Base-by-base conservation (phyloP, 768 basidiomycete genomes). In the Suillus subalutaceus region DNA sequence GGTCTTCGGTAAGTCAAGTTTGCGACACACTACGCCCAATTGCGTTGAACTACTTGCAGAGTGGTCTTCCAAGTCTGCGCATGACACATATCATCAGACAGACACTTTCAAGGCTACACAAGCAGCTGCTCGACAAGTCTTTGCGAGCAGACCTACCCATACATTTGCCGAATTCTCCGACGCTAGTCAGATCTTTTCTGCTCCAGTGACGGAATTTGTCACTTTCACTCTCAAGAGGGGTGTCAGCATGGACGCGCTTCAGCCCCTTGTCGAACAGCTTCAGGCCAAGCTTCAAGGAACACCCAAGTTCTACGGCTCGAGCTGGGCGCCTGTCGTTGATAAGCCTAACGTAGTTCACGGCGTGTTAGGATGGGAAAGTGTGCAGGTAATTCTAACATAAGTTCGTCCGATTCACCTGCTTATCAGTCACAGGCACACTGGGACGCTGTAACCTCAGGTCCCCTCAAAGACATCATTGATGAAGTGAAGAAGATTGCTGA, bases 321-420 rank as follows among this genome's bases (percentile, higher is more conserved):
- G 76, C 63, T 77, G 76, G 76, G 74, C 66, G 0, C 64, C n/a
- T 26, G 35, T 76, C 59, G 55, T 69, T 23, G 70, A 63, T 55
- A 68, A 70, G 53, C n/a, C 70, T 23, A 61, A 65, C 10, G 67
- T 69, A 2, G 73, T 73, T 55, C 43, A 76, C 55, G 77, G 77
- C 20, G 70, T 79, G 35, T 67, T 81, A 41, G 80, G 80, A 13
- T 81, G 80, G 80, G 73, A 78, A 57, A 79, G 66, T 20, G 76
- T 79, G 6, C 43, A 77, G 61, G 80, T 77, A 40, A 61, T 72
- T 68, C 12, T 32, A 12, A 16, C 26, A 15, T 50, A 26, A 43
- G 9, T 13, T 26, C 20, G 5, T 13, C n/a, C 5, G 32, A 59
- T 44, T 55, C 43, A 58, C 35, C 37, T 40, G 38, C 18, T 66